phyloP scores from a whole-genome alignment of 305 asterid genomes.

The Fraxinus xanthoxyloides region DNA sequence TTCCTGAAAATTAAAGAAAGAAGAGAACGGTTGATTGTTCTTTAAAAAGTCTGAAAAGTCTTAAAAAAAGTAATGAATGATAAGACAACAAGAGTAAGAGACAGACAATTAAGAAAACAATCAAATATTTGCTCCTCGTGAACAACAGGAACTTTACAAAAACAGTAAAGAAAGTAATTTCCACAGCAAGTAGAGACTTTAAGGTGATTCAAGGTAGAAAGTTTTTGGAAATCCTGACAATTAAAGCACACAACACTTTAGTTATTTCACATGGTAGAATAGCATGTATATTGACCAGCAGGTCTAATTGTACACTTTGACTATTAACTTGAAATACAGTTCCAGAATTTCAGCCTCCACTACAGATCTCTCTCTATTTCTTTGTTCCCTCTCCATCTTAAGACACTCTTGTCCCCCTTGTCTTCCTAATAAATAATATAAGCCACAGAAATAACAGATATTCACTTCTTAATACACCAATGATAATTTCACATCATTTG shows the following conservation, averaged over 20 bases:
- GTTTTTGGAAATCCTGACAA: not conserved
- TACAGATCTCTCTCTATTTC: not conserved
- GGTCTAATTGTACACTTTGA: not conserved
- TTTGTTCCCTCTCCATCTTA: not conserved
- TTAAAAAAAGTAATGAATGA: not conserved
- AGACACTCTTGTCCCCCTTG: not conserved
- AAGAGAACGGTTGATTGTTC: not conserved
- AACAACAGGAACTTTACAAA: not conserved
- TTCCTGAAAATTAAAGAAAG: constrained; percentile 9
- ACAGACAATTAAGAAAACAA: not conserved
- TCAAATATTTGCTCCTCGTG: not conserved
- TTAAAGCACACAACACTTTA: not conserved
- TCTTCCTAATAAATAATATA: not conserved
- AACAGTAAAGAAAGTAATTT: constrained; percentile 9
- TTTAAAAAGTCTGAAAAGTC: not conserved
- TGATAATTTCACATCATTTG: not conserved
- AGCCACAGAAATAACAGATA: not conserved
- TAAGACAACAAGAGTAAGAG: not conserved
- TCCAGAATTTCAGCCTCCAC: constrained; percentile 1
- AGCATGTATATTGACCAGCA: not conserved
- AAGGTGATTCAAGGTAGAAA: not conserved
- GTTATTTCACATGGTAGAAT: not conserved
- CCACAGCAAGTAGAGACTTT: constrained; percentile 2
- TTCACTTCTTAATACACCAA: not conserved
- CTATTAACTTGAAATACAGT: not conserved